Evolutionary conservation across 257 asterid genomes (phyloP), one percentile per base, ranked within the genome.

Genomic region (Catharanthus roseus): DNA sequence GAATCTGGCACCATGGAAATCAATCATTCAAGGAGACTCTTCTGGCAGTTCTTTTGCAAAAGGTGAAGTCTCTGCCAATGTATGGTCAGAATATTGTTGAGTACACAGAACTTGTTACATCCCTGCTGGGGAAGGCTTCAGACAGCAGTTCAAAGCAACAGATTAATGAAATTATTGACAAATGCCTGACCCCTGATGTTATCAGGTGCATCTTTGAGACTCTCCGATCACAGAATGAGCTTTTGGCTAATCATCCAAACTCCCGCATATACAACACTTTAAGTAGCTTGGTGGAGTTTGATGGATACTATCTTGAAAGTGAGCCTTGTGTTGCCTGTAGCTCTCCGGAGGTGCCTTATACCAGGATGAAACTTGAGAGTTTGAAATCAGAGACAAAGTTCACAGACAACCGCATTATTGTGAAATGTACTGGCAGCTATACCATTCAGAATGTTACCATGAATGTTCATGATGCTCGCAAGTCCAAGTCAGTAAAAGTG

Each of bases 271-370:
- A 95, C 84, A 91, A 88, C 83, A 95, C 99, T 19, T 78, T 95
- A 84, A 91, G 96, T 83, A 93, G 97, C 68, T 85, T 95, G 92
- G 99, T 95, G 79, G 99, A 95, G 81, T 95, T 95, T 83, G 99
- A 95, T 82, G 99, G 99, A 65, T 95, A 95, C 85, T 95, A 95
- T 86, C 99, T 95, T 71, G 99, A 95, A 83, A 95, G 99, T 81
- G 99, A 95, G 79, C 99, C 99, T 72, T 95, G 99, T 86, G 99
- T 95, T 78, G 95, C 97, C 75, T 95, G 99, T 87, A 95, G 99
- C 85, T 89, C 99, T 26, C 99, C 97, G 36, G 99, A 95, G 90
- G 99, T 88, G 68, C 97, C 99, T 29, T 95, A 88, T 77, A 90
- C 93, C 81, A 87, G 96, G 86, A 90, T 91, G 96, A 95, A 95